These are phyloP conservation scores for Dacryopinax primogenitus DNA, from an alignment of 768 basidiomycete genomes.

Conservation along the genomic window DNA sequence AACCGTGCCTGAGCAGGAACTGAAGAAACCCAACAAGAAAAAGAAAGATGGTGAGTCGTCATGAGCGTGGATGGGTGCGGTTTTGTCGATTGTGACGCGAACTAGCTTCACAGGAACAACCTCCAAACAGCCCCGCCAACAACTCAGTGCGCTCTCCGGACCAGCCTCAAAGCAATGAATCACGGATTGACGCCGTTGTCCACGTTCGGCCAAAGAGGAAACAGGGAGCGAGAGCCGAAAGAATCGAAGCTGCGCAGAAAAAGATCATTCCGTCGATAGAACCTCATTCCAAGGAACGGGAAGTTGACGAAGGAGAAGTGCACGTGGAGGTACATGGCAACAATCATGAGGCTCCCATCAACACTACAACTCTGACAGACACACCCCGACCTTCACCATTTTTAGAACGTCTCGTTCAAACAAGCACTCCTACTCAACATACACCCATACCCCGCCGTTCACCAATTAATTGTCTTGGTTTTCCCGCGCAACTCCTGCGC, in stretches of 20 bases:
- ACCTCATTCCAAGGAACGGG: background rate
- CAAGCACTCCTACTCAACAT: background rate
- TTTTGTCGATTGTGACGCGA: conserved; percentile 8
- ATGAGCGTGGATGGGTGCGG: background rate
- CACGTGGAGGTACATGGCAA: background rate
- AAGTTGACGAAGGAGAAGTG: background rate
- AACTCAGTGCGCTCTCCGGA: background rate
- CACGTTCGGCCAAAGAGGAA: background rate
- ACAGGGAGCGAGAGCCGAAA: background rate
- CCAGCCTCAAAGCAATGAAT: background rate
- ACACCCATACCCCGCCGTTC: background rate
- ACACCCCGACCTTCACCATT: background rate
- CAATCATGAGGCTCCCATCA: background rate
- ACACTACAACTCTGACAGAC: background rate
- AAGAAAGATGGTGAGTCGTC: background rate
- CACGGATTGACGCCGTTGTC: background rate
- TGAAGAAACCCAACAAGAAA: background rate
- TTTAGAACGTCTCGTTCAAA: background rate
- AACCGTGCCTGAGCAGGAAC: no score
- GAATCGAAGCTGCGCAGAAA: background rate
- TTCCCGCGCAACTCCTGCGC: background rate
- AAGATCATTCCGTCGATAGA: background rate
- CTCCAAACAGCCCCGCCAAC: background rate
- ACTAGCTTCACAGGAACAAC: background rate
- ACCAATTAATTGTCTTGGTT: background rate